phyloP scores from a whole-genome alignment of 2,329 filamentous ascomycete genomes.

The Alternaria gansuensis region DNA sequence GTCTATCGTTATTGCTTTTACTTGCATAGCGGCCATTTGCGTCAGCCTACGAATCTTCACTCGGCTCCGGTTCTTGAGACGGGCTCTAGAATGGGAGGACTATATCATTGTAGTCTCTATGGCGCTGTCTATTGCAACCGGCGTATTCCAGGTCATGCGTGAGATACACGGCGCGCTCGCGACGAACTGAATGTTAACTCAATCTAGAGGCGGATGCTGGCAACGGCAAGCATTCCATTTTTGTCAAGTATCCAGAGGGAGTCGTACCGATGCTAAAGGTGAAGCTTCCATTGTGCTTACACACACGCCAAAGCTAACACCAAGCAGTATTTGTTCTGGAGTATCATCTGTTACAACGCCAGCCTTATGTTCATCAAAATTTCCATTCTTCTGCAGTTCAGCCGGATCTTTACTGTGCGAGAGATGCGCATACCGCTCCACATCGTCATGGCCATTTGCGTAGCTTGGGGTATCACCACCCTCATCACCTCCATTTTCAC shows the following conservation, averaged over 20 bases:
- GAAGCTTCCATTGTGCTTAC: not conserved
- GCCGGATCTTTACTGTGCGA: conserved; percentile 37
- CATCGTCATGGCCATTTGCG: conserved; percentile 32
- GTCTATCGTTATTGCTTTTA: conserved; percentile 32
- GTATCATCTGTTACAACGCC: conserved; percentile 38
- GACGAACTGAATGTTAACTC: conserved; percentile 9
- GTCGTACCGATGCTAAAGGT: conserved; percentile 29
- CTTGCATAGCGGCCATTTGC: conserved; percentile 29
- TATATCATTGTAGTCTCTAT: conserved; percentile 33
- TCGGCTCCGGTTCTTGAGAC: conserved; percentile 24
- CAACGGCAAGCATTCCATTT: conserved; percentile 36
- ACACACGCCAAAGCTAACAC: conserved; percentile 9
- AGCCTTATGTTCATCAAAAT: conserved; percentile 39
- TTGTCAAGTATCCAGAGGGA: conserved; percentile 28
- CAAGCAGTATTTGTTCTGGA: conserved; percentile 38
- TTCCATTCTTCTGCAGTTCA: conserved; percentile 43
- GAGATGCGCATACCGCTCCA: conserved; percentile 38
- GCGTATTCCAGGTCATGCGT: conserved; percentile 31
- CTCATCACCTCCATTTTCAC: conserved; percentile 30
- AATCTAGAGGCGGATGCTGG: conserved; percentile 31
- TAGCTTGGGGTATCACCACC: conserved; percentile 25
- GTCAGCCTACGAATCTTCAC: conserved; percentile 35
- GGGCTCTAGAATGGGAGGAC: conserved; percentile 37
- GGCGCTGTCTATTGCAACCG: conserved; percentile 25
- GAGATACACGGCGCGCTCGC: not conserved